A percentile compares a stretch with the other conserved stretches of the same genome.
Evolutionary conservation across 176 grass and related monocot genomes (phyloP).

Genomic region (Aegilops tauschii): DNA sequence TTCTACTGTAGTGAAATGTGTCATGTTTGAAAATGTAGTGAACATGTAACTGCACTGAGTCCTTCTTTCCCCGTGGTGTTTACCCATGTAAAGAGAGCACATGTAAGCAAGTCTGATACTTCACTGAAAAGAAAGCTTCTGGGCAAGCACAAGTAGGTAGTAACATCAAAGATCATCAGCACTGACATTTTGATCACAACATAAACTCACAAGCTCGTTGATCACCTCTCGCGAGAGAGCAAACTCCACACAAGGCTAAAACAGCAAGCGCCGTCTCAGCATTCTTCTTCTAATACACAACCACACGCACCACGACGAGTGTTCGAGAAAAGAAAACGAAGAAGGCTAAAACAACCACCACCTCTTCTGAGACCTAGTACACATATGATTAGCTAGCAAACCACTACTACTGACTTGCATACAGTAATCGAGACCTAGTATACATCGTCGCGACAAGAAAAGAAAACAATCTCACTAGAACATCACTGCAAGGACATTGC

Average conservation of each 20-base stretch:
- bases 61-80: neutral
- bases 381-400: neutral
- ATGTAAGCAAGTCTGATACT: conserved; percentile 20
- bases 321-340: neutral
- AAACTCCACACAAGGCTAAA: neutral
- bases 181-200: conserved; percentile 4
- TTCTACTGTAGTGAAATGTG: neutral
- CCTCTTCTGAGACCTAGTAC: neutral
- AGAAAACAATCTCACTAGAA: conserved; percentile 12
- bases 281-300: neutral
- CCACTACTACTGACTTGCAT: conserved; percentile 10
- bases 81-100: neutral
- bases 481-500: neutral
- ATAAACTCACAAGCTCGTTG: conserved; percentile 12
- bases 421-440: conserved; percentile 5
- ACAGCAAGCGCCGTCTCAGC: neutral
- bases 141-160: neutral
- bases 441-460: conserved; percentile 1
- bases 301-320: neutral
- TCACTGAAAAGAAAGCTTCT: neutral
- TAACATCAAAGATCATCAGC: neutral
- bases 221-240: neutral
- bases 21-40: conserved; percentile 3
- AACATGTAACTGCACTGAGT: neutral
- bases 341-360: neutral